Base-by-base conservation (phyloP, 352 stramenopile species). In the Phytophthora tubulina region DNA sequence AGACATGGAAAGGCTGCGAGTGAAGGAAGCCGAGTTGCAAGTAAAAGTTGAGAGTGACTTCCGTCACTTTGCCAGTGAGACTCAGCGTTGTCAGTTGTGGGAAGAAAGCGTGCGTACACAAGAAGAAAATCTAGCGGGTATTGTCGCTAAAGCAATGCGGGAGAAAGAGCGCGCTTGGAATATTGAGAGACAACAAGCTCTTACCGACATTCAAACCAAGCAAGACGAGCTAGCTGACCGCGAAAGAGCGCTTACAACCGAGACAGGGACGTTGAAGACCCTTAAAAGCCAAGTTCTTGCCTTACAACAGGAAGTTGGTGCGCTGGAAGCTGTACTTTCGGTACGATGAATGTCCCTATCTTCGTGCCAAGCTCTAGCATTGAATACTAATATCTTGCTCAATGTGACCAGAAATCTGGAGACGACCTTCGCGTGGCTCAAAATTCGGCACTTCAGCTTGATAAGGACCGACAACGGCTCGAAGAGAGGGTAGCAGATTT, bases 1-100 rank as follows among this genome's bases (percentile, higher is more conserved):
- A 59, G 80, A 94, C 14, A 82, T 90, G 66, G 86, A 94, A 53
- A 79, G 80, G 42, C 69, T 90, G 2, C 78, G 83, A 5, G 71
- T 80, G 4, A 87, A 88, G 52, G 71, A 89, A 36, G 75, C 82
- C 4, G 74, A 91, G 21, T 63, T 88, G 11, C 80, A 91, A 53
- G 72, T 76, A 1, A 82, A 84, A 58, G 60, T 80, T 1, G 81
- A 84, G 42, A 70, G 69, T 1, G 83, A 91, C n/a, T 80, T 75
- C 4, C 76, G 82, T 0, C 66, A 87, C 10, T 79, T 88, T 44
- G 62, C 80, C 1, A 68, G 69, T 11, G 82, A 90, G 46, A 79
- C 62, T 0, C 85, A 89, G 61, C 76, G 81, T 3, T 62, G 89
- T 21, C 63, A 89, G 41, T 31, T 84, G 1, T 79, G 82, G 69